Conservation (phyloP, 768 basidiomycete genomes). For the Lactarius tabidus region DNA sequence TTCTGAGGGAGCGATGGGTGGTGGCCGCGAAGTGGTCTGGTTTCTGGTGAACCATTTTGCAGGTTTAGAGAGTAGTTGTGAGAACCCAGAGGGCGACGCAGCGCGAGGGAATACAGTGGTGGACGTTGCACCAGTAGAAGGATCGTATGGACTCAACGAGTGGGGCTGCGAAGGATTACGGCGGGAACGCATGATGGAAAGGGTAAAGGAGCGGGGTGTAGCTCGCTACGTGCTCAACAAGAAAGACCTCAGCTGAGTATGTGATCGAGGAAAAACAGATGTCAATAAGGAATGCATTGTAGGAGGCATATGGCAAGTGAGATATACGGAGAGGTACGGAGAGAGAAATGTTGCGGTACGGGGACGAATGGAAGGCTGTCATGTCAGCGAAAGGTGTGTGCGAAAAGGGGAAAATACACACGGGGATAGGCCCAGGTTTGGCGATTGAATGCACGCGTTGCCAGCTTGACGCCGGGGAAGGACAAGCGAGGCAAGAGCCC, state of each 20-base stretch:
- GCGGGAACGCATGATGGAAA: constrained; percentile 21
- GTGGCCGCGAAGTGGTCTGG: constrained; percentile 29
- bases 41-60: constrained; percentile 58
- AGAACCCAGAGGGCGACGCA: constrained; percentile 62
- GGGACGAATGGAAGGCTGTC: constrained; percentile 10
- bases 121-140: constrained; percentile 8
- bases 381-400: neutral
- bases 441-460: neutral
- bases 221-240: neutral
- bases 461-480: neutral
- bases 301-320: neutral
- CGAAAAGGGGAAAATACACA: constrained; percentile 6
- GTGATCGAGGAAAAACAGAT: neutral
- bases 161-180: constrained; percentile 18
- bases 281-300: neutral
- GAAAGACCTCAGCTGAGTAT: neutral
- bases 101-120: constrained; percentile 44
- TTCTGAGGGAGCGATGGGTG: constrained; percentile 46
- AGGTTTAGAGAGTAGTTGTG: constrained; percentile 61
- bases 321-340: constrained; percentile 7
- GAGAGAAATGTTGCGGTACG: neutral
- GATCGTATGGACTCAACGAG: constrained; percentile 26
- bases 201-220: neutral
- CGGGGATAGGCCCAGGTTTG: neutral
- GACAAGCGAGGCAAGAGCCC: neutral